phyloP scores from a whole-genome alignment of 1,284 basidiomycete species.

The Lignosus rhinocerotis region DNA sequence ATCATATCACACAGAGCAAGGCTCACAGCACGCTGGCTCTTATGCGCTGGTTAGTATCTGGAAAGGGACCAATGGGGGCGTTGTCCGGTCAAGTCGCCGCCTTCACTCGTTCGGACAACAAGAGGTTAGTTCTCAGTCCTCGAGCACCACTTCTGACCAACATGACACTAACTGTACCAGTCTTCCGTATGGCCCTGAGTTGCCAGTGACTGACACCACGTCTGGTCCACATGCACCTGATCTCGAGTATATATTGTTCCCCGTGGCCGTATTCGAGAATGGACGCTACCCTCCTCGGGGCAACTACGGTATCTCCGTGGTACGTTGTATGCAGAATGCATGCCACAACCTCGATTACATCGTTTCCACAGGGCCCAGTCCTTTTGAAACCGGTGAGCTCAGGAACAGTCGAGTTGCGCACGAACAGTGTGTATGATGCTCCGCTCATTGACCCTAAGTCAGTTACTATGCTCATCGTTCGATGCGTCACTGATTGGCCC shows the following conservation, averaged over 20 bases:
- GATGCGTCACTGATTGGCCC: not conserved
- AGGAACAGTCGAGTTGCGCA: conserved; percentile 39
- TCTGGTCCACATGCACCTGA: conserved; percentile 37
- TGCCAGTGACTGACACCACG: conserved; percentile 22
- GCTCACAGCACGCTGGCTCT: conserved; percentile 28
- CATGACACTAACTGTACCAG: not conserved
- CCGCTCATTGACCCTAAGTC: conserved; percentile 44
- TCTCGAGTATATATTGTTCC: conserved; percentile 38
- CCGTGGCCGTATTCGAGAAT: conserved; percentile 29
- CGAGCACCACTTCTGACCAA: not conserved
- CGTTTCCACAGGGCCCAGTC: conserved; percentile 25
- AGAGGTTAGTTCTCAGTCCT: conserved; percentile 17
- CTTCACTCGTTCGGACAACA: conserved; percentile 37
- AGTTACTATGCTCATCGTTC: conserved; percentile 10
- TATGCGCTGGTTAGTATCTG: conserved; percentile 34
- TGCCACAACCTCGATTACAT: not conserved
- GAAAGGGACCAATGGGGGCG: conserved; percentile 33
- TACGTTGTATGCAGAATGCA: conserved; percentile 11
- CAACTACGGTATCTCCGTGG: conserved; percentile 30
- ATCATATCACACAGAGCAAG: conserved; percentile 33
- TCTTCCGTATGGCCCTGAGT: conserved; percentile 19
- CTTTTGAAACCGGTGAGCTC: conserved; percentile 30
- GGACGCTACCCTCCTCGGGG: conserved; percentile 22
- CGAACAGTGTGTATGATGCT: conserved; percentile 36
- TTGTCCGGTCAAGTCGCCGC: conserved; percentile 26